Base-by-base conservation (phyloP, 2,329 filamentous ascomycete genomes). In the Aspergillus hiratsukae region DNA sequence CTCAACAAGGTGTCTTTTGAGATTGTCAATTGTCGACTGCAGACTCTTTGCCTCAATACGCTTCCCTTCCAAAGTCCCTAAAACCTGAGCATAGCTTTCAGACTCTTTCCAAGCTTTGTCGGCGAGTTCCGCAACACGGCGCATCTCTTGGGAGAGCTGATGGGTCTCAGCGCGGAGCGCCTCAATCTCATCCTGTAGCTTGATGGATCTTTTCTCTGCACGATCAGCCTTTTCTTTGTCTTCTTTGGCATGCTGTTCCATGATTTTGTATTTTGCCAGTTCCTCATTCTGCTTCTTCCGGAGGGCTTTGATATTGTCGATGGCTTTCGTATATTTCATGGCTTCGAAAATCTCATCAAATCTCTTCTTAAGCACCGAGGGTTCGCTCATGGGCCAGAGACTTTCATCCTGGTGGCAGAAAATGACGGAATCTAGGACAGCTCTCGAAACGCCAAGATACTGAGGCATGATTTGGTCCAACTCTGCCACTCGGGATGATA, bases 341-440 rank as follows among this genome's bases (percentile, higher is more conserved):
- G 94, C 94, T 75, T 97, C 94, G 64, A 99, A 99, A 10, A 99
- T 99, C 70, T 96, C 91, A 69, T 99, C 94, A 58, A 99, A 99
- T 52, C 87, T 88, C 73, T 95, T 95, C 75, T 99, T 99, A 51
- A 99, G 79, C 0, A 84, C 85, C 0, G 84, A 79, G 0, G 94
- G 91, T 67, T 96, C 90, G 69, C 91, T 95, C 81, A 99, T 87
- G 0, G 94, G 94, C 94, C 94, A 99, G 28, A 97, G 76, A 27
- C 93, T 97, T 64, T 99, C 94, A 71, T 99, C 94, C 70, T 99
- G 94, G 69, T 99, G 94, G 72, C 94, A 99, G 76, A 99, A 99
- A 64, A 99, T 97, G 71, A 99, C 94, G 57, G 88, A 89, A 63
- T 97, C 92, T 27, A 99, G 82, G 54, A 99, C 87, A 11, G 94